Conservation (phyloP, 1,284 basidiomycete species). For the Tilletia walkeri region DNA sequence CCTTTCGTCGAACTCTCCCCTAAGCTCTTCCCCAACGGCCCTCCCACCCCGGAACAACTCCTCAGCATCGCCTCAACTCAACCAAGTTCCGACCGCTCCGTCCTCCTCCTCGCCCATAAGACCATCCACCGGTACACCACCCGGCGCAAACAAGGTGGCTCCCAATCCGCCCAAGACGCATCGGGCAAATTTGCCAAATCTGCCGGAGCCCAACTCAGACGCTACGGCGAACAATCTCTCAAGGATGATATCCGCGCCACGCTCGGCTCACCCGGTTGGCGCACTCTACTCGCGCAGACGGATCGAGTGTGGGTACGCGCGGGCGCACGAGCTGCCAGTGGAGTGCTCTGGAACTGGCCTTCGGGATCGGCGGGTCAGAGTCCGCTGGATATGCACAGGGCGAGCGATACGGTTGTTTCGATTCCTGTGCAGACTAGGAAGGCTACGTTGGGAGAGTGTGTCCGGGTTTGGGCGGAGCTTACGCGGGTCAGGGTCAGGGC, state of each 20-base stretch:
- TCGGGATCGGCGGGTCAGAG: constrained; percentile 62
- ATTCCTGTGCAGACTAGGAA: constrained; percentile 46
- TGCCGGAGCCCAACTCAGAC: constrained; percentile 87
- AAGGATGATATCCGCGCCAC: constrained; percentile 67
- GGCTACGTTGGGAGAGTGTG: constrained; percentile 84
- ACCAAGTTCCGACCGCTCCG: constrained; percentile 27
- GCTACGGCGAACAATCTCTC: constrained; percentile 90
- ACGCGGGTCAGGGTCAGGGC: constrained; percentile 81
- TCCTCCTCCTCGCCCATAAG: constrained; percentile 83
- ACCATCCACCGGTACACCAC: constrained; percentile 99
- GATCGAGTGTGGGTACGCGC: constrained; percentile 52
- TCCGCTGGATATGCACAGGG: constrained; percentile 47
- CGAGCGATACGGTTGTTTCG: constrained; percentile 55
- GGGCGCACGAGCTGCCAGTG: constrained; percentile 42
- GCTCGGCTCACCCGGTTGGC: constrained; percentile 41
- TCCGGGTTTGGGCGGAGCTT: constrained; percentile 83
- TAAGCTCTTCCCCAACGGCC: constrained; percentile 16
- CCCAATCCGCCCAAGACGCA: constrained; percentile 88
- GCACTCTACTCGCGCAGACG: constrained; percentile 41
- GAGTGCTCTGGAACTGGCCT: constrained; percentile 51
- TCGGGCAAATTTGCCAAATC: constrained; percentile 85
- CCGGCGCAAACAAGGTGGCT: constrained; percentile 93
- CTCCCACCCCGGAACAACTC: constrained; percentile 11
- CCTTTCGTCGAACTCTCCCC: constrained; percentile 43
- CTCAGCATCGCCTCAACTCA: neutral